Conservation (phyloP, 192 early-diverging fungal genomes). For the Coemansia sp. region DNA sequence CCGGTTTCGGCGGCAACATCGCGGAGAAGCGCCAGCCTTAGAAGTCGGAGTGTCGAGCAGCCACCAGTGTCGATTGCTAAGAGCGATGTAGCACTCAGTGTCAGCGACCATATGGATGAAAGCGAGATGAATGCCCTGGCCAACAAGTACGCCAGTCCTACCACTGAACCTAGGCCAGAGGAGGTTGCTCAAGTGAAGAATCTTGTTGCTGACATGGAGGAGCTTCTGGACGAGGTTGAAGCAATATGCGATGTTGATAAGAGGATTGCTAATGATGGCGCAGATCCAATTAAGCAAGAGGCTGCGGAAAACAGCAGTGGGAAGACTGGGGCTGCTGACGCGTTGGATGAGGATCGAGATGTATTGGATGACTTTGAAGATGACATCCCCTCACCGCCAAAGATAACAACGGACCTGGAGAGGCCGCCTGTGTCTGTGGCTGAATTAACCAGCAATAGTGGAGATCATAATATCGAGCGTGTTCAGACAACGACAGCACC, state of each 20-base stretch:
- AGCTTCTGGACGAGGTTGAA: conserved; percentile 49
- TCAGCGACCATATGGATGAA: conserved; percentile 7
- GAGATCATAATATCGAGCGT: neutral
- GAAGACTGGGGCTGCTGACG: neutral
- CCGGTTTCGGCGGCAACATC: conserved; percentile 2
- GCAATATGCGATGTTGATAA: conserved; percentile 10
- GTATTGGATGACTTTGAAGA: conserved; percentile 33
- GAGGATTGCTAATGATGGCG: neutral
- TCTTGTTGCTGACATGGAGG: conserved; percentile 50
- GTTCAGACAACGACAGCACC: neutral
- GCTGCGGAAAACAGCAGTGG: conserved; percentile 15
- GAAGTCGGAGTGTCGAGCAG: neutral
- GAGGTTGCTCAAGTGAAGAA: conserved; percentile 14
- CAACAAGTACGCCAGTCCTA: conserved; percentile 43
- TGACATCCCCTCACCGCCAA: conserved; percentile 46
- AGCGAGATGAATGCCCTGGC: conserved; percentile 37
- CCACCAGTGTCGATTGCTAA: neutral
- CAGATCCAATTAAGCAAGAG: neutral
- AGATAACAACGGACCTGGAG: conserved; percentile 26
- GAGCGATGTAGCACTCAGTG: conserved; percentile 18
- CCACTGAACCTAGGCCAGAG: neutral
- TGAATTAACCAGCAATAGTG: conserved; percentile 2
- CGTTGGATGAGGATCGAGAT: neutral
- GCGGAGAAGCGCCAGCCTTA: neutral
- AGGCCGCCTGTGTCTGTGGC: conserved; percentile 23